Percentiles rank a stretch among this genome's conserved stretches.
phyloP scores from a whole-genome alignment of 208 protist genomes.

The Acanthamoeba culbertsoni region DNA sequence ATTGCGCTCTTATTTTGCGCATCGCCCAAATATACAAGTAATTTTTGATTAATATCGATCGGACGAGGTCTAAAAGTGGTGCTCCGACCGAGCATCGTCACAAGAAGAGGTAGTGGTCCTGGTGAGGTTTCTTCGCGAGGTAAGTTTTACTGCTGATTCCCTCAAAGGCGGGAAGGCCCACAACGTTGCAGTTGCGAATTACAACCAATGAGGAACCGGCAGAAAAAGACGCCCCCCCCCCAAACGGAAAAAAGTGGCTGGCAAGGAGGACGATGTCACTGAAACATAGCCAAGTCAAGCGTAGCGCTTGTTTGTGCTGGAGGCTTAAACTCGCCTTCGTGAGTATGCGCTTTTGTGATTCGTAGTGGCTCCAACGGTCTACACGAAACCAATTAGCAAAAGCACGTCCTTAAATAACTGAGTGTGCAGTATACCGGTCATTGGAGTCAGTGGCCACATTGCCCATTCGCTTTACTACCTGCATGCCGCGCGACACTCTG shows the following conservation, averaged over 20 bases:
- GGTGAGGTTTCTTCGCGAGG: too few species aligned
- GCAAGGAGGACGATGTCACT: neutral
- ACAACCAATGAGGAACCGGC: too few species aligned
- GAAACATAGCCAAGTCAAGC: neutral
- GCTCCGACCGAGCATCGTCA: neutral
- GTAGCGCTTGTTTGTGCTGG: neutral
- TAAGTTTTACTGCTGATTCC: too few species aligned
- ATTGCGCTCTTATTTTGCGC: neutral
- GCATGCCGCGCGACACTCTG: neutral
- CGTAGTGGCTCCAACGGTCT: neutral
- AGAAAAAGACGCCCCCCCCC: too few species aligned
- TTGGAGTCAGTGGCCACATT: neutral
- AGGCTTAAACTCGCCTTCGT: neutral
- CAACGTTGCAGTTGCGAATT: too few species aligned
- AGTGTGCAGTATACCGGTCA: neutral
- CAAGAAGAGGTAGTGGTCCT: too few species aligned
- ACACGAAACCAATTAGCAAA: neutral
- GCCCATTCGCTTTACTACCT: conserved; percentile 44
- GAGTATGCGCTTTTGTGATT: neutral
- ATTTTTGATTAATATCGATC: conserved; percentile 18
- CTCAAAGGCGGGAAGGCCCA: too few species aligned
- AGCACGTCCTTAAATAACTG: neutral
- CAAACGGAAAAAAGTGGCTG: too few species aligned
- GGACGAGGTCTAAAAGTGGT: conserved; percentile 33
- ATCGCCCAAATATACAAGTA: neutral